Evolutionary conservation across 116 monocot genomes (phyloP).

Genomic region (Dioscorea cayenensis): DNA sequence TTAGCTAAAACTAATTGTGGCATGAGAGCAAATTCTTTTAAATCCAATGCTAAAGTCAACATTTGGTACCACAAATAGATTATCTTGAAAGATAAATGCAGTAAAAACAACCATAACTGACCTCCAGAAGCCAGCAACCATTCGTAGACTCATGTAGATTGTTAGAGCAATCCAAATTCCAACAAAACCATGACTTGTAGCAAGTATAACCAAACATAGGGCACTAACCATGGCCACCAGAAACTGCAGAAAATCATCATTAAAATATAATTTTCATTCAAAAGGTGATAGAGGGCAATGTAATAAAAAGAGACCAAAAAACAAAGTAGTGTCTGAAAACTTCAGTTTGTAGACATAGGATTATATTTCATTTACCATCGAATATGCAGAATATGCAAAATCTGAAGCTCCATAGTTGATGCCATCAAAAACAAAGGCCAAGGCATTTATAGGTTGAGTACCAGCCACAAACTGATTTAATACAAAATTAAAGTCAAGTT

Average conservation of each 20-base stretch:
- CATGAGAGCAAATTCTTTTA: too few relatives aligned
- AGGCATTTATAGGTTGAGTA: slow-evolving; percentile 81
- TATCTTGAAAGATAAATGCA: not conserved
- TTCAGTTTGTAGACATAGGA: not conserved
- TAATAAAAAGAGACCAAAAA: not conserved
- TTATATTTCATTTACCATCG: slow-evolving; percentile 49
- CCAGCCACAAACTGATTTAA: slow-evolving; percentile 70
- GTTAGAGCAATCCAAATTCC: slow-evolving; percentile 84
- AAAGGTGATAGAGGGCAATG: not conserved
- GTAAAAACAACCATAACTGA: slow-evolving; percentile 17
- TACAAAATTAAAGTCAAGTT: not conserved
- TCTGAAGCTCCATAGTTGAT: slow-evolving; percentile 94
- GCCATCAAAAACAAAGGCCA: slow-evolving; percentile 95
- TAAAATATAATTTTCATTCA: not conserved
- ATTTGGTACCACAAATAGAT: too few relatives aligned
- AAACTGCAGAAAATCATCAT: slow-evolving; percentile 32
- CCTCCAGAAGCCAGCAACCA: slow-evolving; percentile 90
- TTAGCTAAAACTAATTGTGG: too few relatives aligned
- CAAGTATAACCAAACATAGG: slow-evolving; percentile 49
- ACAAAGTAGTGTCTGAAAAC: not conserved
- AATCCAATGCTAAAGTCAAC: not conserved
- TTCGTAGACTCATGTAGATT: slow-evolving; percentile 80
- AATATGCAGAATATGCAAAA: slow-evolving; percentile 85
- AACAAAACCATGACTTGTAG: slow-evolving; percentile 61
- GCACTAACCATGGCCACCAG: slow-evolving; percentile 66